Percentiles rank a stretch among this genome's conserved stretches.
These are phyloP conservation scores for Kluyveromyces starmeri DNA, from an alignment of 805 yeast genomes.

Conservation along the genomic window DNA sequence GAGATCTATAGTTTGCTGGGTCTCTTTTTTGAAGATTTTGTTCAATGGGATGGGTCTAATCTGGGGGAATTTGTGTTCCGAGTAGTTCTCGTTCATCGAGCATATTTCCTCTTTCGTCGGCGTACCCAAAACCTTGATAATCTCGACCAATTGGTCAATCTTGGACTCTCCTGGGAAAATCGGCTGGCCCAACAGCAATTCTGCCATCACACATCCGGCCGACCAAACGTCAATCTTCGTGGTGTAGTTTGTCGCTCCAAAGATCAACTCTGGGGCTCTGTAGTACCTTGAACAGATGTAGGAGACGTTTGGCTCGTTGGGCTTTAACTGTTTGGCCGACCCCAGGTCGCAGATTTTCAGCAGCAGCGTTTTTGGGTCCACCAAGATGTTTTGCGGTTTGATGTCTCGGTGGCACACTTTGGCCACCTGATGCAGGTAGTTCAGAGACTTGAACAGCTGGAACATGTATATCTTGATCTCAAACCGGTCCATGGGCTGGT, in stretches of 20 bases:
- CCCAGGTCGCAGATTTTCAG: conserved; percentile 96
- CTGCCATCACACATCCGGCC: conserved; percentile 98
- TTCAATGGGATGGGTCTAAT: conserved; percentile 69
- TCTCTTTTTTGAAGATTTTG: conserved; percentile 50
- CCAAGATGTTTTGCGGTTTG: conserved; percentile 82
- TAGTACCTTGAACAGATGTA: conserved; percentile 95
- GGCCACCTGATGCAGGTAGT: conserved; percentile 68
- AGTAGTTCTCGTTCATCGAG: conserved; percentile 93
- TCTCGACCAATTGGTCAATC: conserved; percentile 93
- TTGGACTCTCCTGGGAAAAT: conserved; percentile 97
- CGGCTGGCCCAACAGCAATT: conserved; percentile 89
- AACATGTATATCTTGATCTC: conserved; percentile 82
- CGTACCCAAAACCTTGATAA: conserved; percentile 91
- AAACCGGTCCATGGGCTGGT: conserved; percentile 74
- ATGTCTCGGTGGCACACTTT: conserved; percentile 89
- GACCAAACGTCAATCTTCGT: conserved; percentile 97
- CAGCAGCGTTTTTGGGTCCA: conserved; percentile 77
- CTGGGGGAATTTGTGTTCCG: conserved; percentile 93
- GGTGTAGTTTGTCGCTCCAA: conserved; percentile 94
- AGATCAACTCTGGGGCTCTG: conserved; percentile 94
- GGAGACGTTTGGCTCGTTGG: conserved; percentile 88
- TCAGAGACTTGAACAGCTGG: conserved; percentile 66
- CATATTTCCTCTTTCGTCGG: conserved; percentile 87
- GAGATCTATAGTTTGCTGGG: conserved; percentile 43
- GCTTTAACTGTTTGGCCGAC: conserved; percentile 82